Conservation (phyloP, 257 asterid genomes). For the Thymus quinquecostatus region DNA sequence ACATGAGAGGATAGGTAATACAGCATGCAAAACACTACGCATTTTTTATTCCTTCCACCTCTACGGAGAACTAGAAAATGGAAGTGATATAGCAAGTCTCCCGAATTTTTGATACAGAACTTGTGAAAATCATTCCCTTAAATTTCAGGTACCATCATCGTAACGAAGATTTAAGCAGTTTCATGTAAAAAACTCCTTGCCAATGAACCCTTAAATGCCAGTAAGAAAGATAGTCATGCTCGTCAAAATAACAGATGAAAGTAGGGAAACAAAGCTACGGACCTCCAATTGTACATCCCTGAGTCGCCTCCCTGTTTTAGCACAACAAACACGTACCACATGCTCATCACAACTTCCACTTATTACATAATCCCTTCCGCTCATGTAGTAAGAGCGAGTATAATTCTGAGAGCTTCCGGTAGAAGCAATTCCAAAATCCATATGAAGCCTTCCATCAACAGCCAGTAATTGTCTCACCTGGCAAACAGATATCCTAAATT, state of each 20-base stretch:
- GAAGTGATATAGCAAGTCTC: too few species aligned
- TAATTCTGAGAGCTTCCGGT: slow-evolving; percentile 90
- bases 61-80: too few species aligned
- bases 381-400: slow-evolving; percentile 93
- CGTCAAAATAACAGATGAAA: slow-evolving; percentile 26
- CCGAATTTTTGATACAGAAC: too few species aligned
- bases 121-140: too few species aligned
- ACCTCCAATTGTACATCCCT: slow-evolving; percentile 90
- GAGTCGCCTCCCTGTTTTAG: slow-evolving; percentile 91
- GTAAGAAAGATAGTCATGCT: background rate
- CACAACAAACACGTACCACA: slow-evolving; percentile 85
- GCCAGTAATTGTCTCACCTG: slow-evolving; percentile 93
- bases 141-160: too few species aligned
- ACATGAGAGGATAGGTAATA: too few species aligned
- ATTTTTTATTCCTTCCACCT: too few species aligned
- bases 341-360: slow-evolving; percentile 99
- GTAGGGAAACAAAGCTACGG: slow-evolving; percentile 22
- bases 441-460: slow-evolving; percentile 88
- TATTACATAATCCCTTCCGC: slow-evolving; percentile 84
- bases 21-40: too few species aligned
- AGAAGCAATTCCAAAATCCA: slow-evolving; percentile 71
- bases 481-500: slow-evolving; percentile 24
- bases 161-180: background rate
- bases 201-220: slow-evolving; percentile 16
- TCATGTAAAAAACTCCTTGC: background rate